A percentile compares a stretch with the other conserved stretches of the same genome.
These are phyloP conservation scores for Trichoderma erinaceum DNA, from an alignment of 495 filamentous ascomycete genomes.

Conservation along the genomic window DNA sequence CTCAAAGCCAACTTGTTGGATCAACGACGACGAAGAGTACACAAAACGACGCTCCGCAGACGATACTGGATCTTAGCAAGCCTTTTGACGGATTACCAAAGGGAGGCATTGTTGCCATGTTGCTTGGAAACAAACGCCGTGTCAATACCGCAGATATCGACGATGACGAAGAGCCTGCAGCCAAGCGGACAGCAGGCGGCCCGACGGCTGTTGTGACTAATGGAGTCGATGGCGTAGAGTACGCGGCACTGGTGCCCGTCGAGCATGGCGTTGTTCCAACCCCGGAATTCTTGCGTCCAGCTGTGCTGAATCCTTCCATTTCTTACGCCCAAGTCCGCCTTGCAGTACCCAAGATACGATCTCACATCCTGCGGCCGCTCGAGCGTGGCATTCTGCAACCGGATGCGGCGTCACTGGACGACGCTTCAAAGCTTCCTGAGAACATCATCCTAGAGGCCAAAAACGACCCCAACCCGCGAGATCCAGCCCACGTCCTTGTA, in stretches of 20 bases:
- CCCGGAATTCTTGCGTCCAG: conserved; percentile 82
- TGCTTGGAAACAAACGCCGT: conserved; percentile 92
- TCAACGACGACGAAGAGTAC: conserved; percentile 54
- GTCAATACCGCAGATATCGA: conserved; percentile 60
- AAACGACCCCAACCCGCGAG: conserved; percentile 54
- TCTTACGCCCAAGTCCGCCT: conserved; percentile 78
- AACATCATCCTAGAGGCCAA: conserved; percentile 47
- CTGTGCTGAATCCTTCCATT: conserved; percentile 73
- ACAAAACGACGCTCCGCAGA: conserved; percentile 70
- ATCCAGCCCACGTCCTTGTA: conserved; percentile 76
- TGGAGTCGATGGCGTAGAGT: conserved; percentile 62
- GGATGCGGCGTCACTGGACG: conserved; percentile 44
- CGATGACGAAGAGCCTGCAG: conserved; percentile 52
- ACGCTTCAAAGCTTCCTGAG: conserved; percentile 55
- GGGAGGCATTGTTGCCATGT: conserved; percentile 75
- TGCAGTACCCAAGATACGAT: conserved; percentile 82
- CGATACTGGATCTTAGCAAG: conserved; percentile 84
- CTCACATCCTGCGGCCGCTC: conserved; percentile 63
- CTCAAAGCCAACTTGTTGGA: conserved; percentile 74
- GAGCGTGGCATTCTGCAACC: conserved; percentile 43
- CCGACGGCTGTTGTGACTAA: conserved; percentile 53
- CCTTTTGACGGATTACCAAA: conserved; percentile 90
- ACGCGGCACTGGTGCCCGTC: conserved; percentile 49
- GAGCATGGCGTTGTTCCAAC: conserved; percentile 60
- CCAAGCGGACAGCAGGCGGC: conserved; percentile 47